A percentile compares a stretch with the other conserved stretches of the same genome.
Evolutionary conservation across 352 stramenopile species (phyloP).

Genomic region (Globisporangium nunn): DNA sequence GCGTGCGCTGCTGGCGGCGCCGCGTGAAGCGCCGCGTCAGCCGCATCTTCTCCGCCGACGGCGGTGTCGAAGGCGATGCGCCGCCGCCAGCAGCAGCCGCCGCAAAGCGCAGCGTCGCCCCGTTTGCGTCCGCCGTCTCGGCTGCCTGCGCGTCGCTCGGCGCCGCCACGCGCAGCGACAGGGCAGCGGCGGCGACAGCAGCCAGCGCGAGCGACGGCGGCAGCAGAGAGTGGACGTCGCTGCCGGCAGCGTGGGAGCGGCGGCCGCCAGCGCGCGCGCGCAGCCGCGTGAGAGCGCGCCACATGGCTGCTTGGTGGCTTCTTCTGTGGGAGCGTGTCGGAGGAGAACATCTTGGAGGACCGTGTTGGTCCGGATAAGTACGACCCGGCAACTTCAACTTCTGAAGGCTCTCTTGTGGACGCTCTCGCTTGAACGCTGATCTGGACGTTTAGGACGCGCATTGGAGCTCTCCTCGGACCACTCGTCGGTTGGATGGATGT

Average conservation of each 20-base stretch:
- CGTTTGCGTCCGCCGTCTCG: background rate
- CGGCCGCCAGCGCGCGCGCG: too few relatives aligned
- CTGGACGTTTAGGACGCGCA: too few relatives aligned
- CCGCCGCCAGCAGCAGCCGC: too few relatives aligned
- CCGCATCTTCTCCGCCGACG: conserved; percentile 23
- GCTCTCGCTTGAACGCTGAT: too few relatives aligned
- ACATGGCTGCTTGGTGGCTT: background rate
- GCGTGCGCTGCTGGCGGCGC: conserved; percentile 67
- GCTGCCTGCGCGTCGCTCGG: background rate
- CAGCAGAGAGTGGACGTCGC: background rate
- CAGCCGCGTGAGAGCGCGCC: background rate
- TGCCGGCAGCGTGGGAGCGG: background rate
- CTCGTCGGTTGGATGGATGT: too few relatives aligned
- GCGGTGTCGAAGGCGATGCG: too few relatives aligned
- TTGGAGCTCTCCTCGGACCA: too few relatives aligned
- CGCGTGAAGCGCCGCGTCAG: conserved; percentile 58
- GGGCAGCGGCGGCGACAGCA: too few relatives aligned
- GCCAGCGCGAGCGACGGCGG: background rate
- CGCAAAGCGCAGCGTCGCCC: background rate
- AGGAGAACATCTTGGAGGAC: too few relatives aligned
- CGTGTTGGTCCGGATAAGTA: background rate
- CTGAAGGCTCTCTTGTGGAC: too few relatives aligned
- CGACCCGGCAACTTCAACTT: background rate
- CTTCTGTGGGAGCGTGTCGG: background rate
- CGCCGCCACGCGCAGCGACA: background rate